Evolutionary conservation across 257 asterid species (phyloP).

Genomic region (Verbena officinalis): DNA sequence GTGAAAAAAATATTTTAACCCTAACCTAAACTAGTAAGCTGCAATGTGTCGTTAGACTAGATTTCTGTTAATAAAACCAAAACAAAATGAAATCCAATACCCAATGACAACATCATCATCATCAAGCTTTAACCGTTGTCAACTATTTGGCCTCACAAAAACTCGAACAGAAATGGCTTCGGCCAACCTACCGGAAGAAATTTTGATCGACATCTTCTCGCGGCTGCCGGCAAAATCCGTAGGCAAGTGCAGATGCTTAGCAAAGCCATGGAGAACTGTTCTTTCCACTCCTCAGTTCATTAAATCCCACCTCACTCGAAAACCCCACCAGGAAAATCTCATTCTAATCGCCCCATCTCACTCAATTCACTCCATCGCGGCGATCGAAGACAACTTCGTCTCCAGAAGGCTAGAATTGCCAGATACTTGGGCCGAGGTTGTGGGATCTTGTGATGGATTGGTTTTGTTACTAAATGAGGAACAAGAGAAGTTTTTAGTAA

Average conservation of each 20-base stretch:
- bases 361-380: slow-evolving; percentile 25
- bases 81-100: not conserved
- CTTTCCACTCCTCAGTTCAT: slow-evolving; percentile 36
- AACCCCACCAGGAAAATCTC: slow-evolving; percentile 24
- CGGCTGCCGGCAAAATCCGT: slow-evolving; percentile 37
- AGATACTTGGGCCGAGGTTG: slow-evolving; percentile 1
- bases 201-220: slow-evolving; percentile 32
- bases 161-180: not conserved
- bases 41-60: not conserved
- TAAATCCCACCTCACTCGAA: slow-evolving; percentile 30
- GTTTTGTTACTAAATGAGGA: slow-evolving; percentile 25
- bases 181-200: slow-evolving; percentile 31
- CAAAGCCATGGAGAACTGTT: slow-evolving; percentile 30
- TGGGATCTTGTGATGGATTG: slow-evolving; percentile 43
- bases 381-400: not conserved
- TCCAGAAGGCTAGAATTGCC: slow-evolving; percentile 19
- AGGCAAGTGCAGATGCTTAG: slow-evolving; percentile 40
- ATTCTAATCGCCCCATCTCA: slow-evolving; percentile 23
- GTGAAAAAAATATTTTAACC: too few relatives aligned
- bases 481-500: slow-evolving; percentile 27
- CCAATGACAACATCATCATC: not conserved
- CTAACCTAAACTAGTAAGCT: too few relatives aligned
- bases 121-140: not conserved
- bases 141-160: not conserved
- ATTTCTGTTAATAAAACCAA: not conserved